A percentile compares a stretch with the other conserved stretches of the same genome.
Conservation (phyloP, 1,284 basidiomycete species). For the Leccinum proximum region DNA sequence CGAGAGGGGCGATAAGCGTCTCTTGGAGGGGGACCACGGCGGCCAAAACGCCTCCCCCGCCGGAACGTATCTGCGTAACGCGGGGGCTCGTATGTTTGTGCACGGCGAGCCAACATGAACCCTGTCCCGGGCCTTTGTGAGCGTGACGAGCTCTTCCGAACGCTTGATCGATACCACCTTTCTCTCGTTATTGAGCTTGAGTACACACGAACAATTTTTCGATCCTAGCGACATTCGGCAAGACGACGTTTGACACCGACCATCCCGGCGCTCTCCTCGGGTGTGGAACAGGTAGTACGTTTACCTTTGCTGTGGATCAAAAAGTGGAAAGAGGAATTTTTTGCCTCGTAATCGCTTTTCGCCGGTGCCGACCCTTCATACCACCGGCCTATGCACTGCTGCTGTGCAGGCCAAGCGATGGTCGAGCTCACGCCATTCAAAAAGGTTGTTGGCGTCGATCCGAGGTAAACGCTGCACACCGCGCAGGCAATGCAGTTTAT, state of each 20-base stretch:
- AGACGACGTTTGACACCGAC: slow-evolving; percentile 57
- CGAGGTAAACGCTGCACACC: slow-evolving; percentile 65
- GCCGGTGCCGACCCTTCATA: neutral
- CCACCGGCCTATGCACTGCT: neutral
- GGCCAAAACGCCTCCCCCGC: slow-evolving; percentile 29
- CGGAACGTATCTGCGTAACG: slow-evolving; percentile 30
- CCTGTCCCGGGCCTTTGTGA: neutral
- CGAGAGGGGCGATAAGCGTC: slow-evolving; percentile 52
- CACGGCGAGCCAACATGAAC: neutral
- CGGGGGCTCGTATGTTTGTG: slow-evolving; percentile 29
- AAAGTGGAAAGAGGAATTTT: neutral
- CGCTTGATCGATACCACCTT: neutral
- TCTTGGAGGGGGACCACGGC: slow-evolving; percentile 39
- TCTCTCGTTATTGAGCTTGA: neutral
- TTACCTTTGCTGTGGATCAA: neutral
- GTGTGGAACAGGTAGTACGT: slow-evolving; percentile 71
- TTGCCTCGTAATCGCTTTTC: neutral
- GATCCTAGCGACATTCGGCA: slow-evolving; percentile 44
- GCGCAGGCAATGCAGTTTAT: slow-evolving; percentile 17
- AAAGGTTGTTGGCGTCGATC: slow-evolving; percentile 68
- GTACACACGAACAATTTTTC: slow-evolving; percentile 24
- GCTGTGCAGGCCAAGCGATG: slow-evolving; percentile 60
- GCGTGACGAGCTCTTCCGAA: neutral
- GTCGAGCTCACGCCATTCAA: slow-evolving; percentile 58
- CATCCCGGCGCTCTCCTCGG: slow-evolving; percentile 70